Evolutionary conservation across 1,139 yeast species (phyloP).

Genomic region (Hemisphaericaspora subhashii): DNA sequence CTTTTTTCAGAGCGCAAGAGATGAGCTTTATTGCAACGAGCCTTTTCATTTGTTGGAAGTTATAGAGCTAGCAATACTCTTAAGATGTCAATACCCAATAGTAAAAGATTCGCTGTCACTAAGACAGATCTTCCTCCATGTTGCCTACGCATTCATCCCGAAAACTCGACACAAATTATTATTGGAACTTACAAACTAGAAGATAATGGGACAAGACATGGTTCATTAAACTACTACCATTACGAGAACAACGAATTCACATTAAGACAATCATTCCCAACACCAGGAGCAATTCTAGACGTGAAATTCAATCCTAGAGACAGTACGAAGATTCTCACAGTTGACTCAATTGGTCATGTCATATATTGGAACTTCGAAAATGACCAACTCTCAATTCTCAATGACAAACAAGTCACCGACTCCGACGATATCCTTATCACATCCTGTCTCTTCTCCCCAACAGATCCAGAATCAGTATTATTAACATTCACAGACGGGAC

Average conservation of each 20-base stretch:
- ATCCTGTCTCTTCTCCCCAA: conserved; percentile 62
- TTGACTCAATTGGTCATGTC: conserved; percentile 80
- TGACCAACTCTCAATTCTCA: conserved; percentile 20
- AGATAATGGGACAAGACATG: conserved; percentile 59
- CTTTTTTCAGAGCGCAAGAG: no score
- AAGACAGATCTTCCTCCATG: conserved; percentile 77
- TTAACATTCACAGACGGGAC: conserved; percentile 65
- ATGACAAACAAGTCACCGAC: conserved; percentile 33
- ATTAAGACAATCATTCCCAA: conserved; percentile 9
- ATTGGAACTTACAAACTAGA: conserved; percentile 82
- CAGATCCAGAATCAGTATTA: conserved; percentile 29
- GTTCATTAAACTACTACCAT: conserved; percentile 67
- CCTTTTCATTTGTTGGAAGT: no score
- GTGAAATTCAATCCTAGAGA: conserved; percentile 63
- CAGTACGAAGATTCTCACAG: conserved; percentile 51
- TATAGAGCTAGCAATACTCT: no score
- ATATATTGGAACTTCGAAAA: conserved; percentile 54
- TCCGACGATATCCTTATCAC: conserved; percentile 58
- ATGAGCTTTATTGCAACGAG: no score
- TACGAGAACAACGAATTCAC: conserved; percentile 18
- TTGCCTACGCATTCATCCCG: conserved; percentile 62
- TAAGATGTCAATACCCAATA: conserved; percentile 12
- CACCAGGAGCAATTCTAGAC: conserved; percentile 71
- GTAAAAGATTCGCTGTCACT: conserved; percentile 24
- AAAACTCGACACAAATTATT: conserved; percentile 46